Conservation (phyloP, 2,329 filamentous ascomycete genomes). For the Microsporum audouinii region DNA sequence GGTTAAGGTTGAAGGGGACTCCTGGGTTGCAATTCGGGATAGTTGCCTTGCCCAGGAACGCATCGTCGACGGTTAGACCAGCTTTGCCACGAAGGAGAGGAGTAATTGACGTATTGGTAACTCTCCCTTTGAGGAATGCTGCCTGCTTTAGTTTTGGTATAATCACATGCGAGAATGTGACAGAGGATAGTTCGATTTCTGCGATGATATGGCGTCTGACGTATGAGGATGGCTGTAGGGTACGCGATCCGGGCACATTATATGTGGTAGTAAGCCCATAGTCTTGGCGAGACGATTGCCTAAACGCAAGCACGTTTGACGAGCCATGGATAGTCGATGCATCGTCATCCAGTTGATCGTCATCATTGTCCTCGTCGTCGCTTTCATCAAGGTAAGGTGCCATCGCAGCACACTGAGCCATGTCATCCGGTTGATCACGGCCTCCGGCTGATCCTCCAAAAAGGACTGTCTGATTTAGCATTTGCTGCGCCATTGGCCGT, state of each 20-base stretch:
- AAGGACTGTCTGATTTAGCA: too few relatives aligned
- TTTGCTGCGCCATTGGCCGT: too few relatives aligned
- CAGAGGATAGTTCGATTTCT: conserved; percentile 25
- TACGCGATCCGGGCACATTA: conserved; percentile 30
- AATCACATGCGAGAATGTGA: conserved; percentile 28
- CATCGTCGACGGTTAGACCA: conserved; percentile 21
- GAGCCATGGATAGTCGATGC: conserved; percentile 12
- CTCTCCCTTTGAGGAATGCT: conserved; percentile 32
- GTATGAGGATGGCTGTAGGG: conserved; percentile 25
- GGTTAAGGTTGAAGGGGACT: conserved; percentile 22
- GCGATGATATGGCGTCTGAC: conserved; percentile 30
- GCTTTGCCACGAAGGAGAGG: conserved; percentile 22
- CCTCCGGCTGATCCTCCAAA: too few relatives aligned
- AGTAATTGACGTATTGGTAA: conserved; percentile 28
- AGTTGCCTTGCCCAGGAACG: conserved; percentile 21
- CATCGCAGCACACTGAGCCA: neutral
- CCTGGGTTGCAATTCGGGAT: conserved; percentile 21
- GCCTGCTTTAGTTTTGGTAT: conserved; percentile 31
- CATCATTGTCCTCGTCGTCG: neutral
- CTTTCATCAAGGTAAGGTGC: neutral
- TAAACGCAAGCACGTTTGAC: conserved; percentile 20
- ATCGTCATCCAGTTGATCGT: conserved; percentile 14
- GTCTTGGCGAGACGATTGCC: conserved; percentile 30
- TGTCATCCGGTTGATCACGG: too few relatives aligned
- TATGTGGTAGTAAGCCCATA: conserved; percentile 34